These are phyloP conservation scores for Tremellales sp. DNA, from an alignment of 1,284 basidiomycete species.

Conservation along the genomic window DNA sequence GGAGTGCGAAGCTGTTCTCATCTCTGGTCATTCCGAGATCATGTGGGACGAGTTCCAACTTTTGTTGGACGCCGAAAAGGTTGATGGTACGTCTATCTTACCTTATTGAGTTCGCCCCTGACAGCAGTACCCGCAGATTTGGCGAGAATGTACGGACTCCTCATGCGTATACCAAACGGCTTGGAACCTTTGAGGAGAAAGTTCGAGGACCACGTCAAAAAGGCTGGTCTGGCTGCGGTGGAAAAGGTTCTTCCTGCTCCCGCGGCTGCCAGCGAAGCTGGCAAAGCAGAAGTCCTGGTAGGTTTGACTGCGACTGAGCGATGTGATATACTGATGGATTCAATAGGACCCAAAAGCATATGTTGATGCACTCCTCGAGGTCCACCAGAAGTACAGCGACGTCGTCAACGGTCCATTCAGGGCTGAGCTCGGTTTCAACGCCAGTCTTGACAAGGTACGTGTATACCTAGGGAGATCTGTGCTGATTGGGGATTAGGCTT, in stretches of 20 bases:
- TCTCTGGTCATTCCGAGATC: constrained; percentile 77
- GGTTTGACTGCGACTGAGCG: constrained; percentile 3
- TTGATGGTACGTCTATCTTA: constrained; percentile 55
- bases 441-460: constrained; percentile 70
- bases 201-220: constrained; percentile 94
- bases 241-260: constrained; percentile 60
- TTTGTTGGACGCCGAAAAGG: constrained; percentile 87
- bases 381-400: constrained; percentile 88
- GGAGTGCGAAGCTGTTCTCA: constrained; percentile 89
- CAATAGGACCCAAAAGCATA: constrained; percentile 76
- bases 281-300: constrained; percentile 59
- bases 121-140: constrained; percentile 56
- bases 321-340: neutral
- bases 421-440: constrained; percentile 91
- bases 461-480: neutral
- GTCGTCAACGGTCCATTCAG: constrained; percentile 88
- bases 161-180: constrained; percentile 84
- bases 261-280: constrained; percentile 58
- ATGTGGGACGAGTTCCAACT: constrained; percentile 96
- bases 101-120: neutral
- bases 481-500: constrained; percentile 58
- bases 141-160: constrained; percentile 88
- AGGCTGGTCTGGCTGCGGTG: constrained; percentile 77
- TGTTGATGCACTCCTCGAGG: constrained; percentile 84
- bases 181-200: constrained; percentile 86